Conservation (phyloP, 108 stramenopile species). For the Skeletonema menzelii region DNA sequence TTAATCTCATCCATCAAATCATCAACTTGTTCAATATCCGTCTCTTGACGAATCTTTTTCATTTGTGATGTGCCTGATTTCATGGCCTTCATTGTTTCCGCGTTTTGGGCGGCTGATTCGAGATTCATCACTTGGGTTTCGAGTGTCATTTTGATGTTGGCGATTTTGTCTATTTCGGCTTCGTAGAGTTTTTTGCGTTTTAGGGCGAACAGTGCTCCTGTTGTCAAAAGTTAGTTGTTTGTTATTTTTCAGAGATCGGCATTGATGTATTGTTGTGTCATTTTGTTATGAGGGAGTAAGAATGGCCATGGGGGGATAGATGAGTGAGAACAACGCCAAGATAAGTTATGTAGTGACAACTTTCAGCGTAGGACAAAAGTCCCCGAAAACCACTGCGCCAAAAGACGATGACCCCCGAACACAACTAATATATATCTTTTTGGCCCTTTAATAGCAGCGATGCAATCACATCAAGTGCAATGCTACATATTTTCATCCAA, state of each 20-base stretch:
- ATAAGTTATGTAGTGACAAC: no score
- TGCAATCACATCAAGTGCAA: no score
- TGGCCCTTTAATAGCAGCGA: no score
- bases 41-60: slow-evolving; percentile 83
- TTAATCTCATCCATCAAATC: slow-evolving; percentile 95
- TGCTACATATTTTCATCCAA: no score
- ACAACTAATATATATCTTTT: background rate
- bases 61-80: slow-evolving; percentile 85
- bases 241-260: background rate
- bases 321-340: background rate
- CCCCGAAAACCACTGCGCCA: background rate
- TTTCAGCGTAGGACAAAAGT: no score
- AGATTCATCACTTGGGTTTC: slow-evolving; percentile 95
- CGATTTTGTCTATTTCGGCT: slow-evolving; percentile 94
- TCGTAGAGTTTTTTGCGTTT: slow-evolving; percentile 98
- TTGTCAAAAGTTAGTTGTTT: background rate
- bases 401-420: background rate
- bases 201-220: slow-evolving; percentile 93
- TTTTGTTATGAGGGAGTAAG: background rate
- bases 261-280: background rate
- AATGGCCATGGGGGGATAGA: background rate
- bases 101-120: slow-evolving; percentile 94
- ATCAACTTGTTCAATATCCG: slow-evolving; percentile 94
- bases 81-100: slow-evolving; percentile 94
- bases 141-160: slow-evolving; percentile 93